Conservation (phyloP, 75 land plant genomes). For the Pseudotsuga menziesii region DNA sequence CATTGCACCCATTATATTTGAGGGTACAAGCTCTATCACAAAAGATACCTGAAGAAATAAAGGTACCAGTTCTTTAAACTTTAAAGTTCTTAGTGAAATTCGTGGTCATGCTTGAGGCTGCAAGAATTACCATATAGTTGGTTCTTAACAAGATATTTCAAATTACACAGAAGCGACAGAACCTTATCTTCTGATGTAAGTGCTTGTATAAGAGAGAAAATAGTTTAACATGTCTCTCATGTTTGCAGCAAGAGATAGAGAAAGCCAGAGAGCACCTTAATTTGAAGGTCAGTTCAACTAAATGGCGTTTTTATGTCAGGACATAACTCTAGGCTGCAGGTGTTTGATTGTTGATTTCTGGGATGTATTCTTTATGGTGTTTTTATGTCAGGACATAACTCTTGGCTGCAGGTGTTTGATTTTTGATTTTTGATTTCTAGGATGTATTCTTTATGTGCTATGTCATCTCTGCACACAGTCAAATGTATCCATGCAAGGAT, state of each 20-base stretch:
- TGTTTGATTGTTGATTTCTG: background rate
- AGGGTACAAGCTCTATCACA: slow-evolving; percentile 80
- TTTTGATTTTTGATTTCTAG: background rate
- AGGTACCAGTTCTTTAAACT: slow-evolving; percentile 33
- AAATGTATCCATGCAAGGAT: too few species aligned
- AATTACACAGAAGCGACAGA: background rate
- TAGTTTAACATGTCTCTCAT: background rate
- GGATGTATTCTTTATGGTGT: background rate
- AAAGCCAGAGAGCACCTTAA: slow-evolving; percentile 53
- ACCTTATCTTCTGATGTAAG: background rate
- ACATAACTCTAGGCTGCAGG: background rate
- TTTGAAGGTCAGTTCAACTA: slow-evolving; percentile 42
- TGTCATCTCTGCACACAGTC: too few species aligned
- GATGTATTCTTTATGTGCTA: background rate
- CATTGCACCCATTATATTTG: slow-evolving; percentile 93
- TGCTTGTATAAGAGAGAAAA: background rate
- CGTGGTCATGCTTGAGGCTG: background rate
- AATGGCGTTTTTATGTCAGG: background rate
- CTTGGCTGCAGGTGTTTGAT: background rate
- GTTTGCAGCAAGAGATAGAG: slow-evolving; percentile 67
- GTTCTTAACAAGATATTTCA: background rate
- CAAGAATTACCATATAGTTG: background rate
- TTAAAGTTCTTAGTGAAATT: background rate
- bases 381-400: background rate
- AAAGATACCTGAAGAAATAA: slow-evolving; percentile 72